A percentile compares a stretch with the other conserved stretches of the same genome.
Conservation (phyloP, 2,329 filamentous ascomycete species). For the Cytospora schulzeri region DNA sequence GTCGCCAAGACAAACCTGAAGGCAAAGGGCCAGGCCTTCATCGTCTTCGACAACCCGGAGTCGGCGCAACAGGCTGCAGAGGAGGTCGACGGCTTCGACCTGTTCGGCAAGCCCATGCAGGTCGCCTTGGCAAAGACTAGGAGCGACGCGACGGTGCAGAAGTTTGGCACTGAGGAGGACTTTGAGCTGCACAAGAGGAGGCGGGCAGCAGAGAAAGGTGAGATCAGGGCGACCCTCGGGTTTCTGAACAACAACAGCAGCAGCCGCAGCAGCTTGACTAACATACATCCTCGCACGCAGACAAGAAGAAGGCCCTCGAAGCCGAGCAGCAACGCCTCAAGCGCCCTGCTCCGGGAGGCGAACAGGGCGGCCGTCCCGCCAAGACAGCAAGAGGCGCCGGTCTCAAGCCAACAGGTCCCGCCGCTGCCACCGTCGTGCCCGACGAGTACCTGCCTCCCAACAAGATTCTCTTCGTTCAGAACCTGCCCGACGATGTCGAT, state of each 20-base stretch:
- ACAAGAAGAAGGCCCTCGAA: conserved; percentile 80
- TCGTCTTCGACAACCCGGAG: conserved; percentile 84
- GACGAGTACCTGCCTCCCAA: conserved; percentile 98
- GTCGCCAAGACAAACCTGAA: conserved; percentile 78
- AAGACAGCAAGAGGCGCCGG: conserved; percentile 73
- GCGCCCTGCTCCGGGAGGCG: conserved; percentile 54
- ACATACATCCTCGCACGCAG: conserved; percentile 37
- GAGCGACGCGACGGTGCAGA: conserved; percentile 85
- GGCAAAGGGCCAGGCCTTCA: conserved; percentile 92
- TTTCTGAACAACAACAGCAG: background rate
- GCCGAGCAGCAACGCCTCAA: conserved; percentile 77
- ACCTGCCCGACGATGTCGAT: conserved; percentile 84
- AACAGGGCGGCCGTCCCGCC: conserved; percentile 57
- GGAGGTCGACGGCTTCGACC: conserved; percentile 86
- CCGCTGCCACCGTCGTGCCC: conserved; percentile 75
- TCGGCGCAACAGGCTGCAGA: conserved; percentile 81
- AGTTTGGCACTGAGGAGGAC: conserved; percentile 73
- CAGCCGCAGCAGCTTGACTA: conserved; percentile 4
- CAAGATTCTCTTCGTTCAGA: conserved; percentile 93
- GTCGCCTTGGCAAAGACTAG: conserved; percentile 78
- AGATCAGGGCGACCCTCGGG: conserved; percentile 26
- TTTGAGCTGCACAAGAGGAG: conserved; percentile 85
- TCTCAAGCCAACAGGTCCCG: conserved; percentile 73
- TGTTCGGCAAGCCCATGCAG: conserved; percentile 90
- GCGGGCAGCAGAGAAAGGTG: conserved; percentile 88